These are phyloP conservation scores for Carex pumila DNA, from an alignment of 176 grass and related monocot species.

Conservation along the genomic window DNA sequence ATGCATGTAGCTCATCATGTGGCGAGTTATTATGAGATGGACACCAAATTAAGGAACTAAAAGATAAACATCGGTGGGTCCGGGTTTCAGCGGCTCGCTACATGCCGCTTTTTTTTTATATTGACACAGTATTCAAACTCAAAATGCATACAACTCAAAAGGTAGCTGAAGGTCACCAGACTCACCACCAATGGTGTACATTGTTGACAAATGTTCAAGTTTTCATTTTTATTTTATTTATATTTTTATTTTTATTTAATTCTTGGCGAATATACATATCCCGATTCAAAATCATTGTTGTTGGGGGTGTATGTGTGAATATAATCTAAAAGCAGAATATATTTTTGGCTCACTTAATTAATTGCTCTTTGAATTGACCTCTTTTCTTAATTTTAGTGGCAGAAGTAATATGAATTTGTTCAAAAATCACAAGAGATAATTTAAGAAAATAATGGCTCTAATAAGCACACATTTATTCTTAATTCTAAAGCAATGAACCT, in stretches of 20 bases:
- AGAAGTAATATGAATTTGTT: not conserved
- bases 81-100: not conserved
- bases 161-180: not conserved
- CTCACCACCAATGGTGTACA: constrained; percentile 6
- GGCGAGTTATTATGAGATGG: not conserved
- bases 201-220: not conserved
- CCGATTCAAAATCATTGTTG: not conserved
- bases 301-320: not conserved
- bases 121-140: not conserved
- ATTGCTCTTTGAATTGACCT: not conserved
- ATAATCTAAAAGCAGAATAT: not conserved
- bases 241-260: not conserved
- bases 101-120: not conserved
- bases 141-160: constrained; percentile 2
- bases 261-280: not conserved
- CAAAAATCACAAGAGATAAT: not conserved
- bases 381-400: not conserved
- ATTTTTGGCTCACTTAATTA: not conserved
- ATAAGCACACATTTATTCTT: not conserved
- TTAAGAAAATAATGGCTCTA: not conserved
- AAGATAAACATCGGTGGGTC: not conserved
- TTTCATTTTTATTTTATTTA: not conserved
- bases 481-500: constrained; percentile 6
- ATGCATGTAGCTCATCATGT: not conserved
- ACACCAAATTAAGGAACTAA: not conserved